Evolutionary conservation across 2,329 filamentous ascomycete species (phyloP), one percentile per base, ranked within the genome.

Genomic region (Thelonectria blattea): DNA sequence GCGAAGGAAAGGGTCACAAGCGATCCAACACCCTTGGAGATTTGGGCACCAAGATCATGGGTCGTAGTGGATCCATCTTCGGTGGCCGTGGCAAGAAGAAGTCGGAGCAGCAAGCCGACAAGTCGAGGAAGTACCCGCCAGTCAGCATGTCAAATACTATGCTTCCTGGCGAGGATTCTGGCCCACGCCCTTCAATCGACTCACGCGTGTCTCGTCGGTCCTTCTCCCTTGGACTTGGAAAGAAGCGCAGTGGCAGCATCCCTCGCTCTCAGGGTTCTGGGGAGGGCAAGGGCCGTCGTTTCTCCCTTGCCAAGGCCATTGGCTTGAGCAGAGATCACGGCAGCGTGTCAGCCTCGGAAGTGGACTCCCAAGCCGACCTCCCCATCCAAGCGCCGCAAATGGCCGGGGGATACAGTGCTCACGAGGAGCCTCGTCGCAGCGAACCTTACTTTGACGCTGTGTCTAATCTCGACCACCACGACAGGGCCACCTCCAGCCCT

Each of bases 81-180:
- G 88, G 90, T n/a, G 83, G 86, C 41, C 79, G 80, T 72, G 75
- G 75, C 67, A 82, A 83, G 72, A 85, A 83, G 74, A 80, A 83
- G 61, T 71, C 79, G 9, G 84, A 83, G 58, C 72, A 67, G 59
- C 73, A 66, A 78, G 82, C 64, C 87, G 76, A 91, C 73, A 88
- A 88, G 63, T 79, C 85, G 54, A 88, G 87, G 73, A 89, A 85
- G 65, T 96, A 97, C 71, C 94, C 94, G 57, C 94, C 94, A 4
- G 91, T 94, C 49, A 97, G 93, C 79, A 96, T 97, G 92, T 86
- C 90, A 63, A 89, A 90, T 64, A 81, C 87, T 2, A 86, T 90
- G 75, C 80, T 86, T 6, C 83, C 83, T 49, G 82, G 81, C 34
- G 85, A 87, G 41, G 81, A 84, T 52, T 76, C 82, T 12, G 70